Evolutionary conservation across 306 rosid species (phyloP).

Genomic region (Elaeagnus macrophylla): DNA sequence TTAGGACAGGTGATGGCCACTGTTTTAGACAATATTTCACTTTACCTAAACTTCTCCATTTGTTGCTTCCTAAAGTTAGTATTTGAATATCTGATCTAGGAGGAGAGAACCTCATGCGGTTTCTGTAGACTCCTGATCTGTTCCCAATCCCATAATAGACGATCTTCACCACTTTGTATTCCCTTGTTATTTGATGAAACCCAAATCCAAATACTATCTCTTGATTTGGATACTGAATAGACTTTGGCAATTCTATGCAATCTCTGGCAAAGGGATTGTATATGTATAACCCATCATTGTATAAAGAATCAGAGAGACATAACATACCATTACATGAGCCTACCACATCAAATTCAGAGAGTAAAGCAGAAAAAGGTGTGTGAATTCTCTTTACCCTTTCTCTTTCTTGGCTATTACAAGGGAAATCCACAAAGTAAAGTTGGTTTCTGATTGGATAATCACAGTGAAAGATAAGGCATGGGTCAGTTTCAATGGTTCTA

Average conservation of each 20-base stretch:
- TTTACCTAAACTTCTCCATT: slow-evolving; percentile 36
- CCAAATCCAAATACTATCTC: slow-evolving; percentile 36
- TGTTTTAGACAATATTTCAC: slow-evolving; percentile 18
- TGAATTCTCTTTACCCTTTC: slow-evolving; percentile 15
- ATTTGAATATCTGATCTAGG: slow-evolving; percentile 23
- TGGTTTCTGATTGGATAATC: slow-evolving; percentile 31
- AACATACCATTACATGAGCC: slow-evolving; percentile 33
- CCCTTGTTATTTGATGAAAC: slow-evolving; percentile 19
- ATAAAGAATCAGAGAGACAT: slow-evolving; percentile 30
- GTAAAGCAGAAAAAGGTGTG: slow-evolving; percentile 19
- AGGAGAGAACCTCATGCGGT: neutral
- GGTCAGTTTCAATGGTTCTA: slow-evolving; percentile 8
- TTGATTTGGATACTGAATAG: slow-evolving; percentile 16
- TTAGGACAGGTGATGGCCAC: slow-evolving; percentile 24
- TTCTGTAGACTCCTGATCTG: neutral
- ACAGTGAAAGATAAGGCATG: slow-evolving; percentile 36
- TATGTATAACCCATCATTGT: slow-evolving; percentile 18
- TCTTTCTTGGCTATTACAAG: slow-evolving; percentile 2
- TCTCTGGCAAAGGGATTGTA: slow-evolving; percentile 33
- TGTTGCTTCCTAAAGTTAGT: slow-evolving; percentile 24
- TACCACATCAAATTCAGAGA: slow-evolving; percentile 35
- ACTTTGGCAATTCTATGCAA: slow-evolving; percentile 23
- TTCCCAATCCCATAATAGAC: slow-evolving; percentile 12
- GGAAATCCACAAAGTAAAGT: slow-evolving; percentile 25
- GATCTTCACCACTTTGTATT: slow-evolving; percentile 30